Evolutionary conservation across 192 early-diverging fungal genomes (phyloP).

Genomic region (Umbelopsis sp.): DNA sequence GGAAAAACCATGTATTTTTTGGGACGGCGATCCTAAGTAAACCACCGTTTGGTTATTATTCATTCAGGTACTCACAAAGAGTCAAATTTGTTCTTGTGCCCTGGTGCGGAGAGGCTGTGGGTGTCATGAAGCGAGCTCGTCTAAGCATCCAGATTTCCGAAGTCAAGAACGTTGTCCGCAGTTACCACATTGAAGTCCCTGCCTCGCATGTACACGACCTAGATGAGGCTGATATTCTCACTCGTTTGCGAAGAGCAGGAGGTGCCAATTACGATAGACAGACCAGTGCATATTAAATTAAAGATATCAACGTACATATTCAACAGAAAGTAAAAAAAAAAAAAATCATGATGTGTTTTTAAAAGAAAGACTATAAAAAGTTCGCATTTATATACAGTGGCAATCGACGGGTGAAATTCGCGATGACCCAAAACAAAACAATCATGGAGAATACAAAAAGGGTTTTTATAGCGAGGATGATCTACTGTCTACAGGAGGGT

Average conservation of each 20-base stretch:
- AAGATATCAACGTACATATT: conserved; percentile 32
- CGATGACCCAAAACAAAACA: no score
- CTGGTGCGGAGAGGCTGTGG: conserved; percentile 71
- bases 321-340: conserved; percentile 8
- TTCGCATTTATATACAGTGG: conserved; percentile 10
- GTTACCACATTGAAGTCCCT: conserved; percentile 74
- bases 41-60: not conserved
- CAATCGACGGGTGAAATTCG: not conserved
- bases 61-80: conserved; percentile 55
- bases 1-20: no score
- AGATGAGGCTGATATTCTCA: conserved; percentile 59
- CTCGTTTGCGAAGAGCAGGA: conserved; percentile 69
- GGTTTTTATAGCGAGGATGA: not conserved
- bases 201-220: conserved; percentile 63
- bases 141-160: conserved; percentile 78
- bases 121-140: conserved; percentile 81
- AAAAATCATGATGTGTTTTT: not conserved
- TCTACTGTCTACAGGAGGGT: not conserved
- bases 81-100: conserved; percentile 66
- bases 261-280: conserved; percentile 57
- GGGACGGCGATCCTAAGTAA: no score
- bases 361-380: no score
- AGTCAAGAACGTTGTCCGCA: conserved; percentile 71
- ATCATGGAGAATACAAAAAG: not conserved
- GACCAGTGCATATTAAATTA: conserved; percentile 26